Base-by-base conservation (phyloP, 768 basidiomycete species). In the Dictyophora rubrovolvata region DNA sequence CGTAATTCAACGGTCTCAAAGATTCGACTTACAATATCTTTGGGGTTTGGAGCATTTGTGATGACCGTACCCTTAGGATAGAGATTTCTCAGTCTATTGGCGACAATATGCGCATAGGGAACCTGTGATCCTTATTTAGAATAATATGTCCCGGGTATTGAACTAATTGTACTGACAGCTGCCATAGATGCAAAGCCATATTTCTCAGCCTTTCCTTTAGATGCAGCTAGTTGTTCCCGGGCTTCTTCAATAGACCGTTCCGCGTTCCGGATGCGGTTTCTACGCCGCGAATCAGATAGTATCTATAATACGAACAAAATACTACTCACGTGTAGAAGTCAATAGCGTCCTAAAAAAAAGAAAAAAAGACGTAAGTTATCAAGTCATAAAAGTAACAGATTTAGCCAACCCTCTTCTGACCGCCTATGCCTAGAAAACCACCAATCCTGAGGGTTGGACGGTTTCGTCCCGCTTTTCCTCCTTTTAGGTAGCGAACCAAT, bases 171-270 rank as follows among this genome's bases (percentile, higher is more conserved):
- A 52, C 57, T 53, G 2, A 91, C 85, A 0, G 89, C 83, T 49
- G 87, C 89, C 84, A 93, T 86, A 47, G 88, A 90, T 0, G 91
- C 92, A 69, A 95, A 94, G 1, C 92, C 92, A 71, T 93, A 93
- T 66, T 82, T 90, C 73, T 94, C 92, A 4, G 92, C 80, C 72
- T 83, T 91, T 63, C 79, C 57, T 53, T 59, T 23, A 5, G 57
- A 85, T 37, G 74, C 78, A 67, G 83, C 85, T 59, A 86, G 87
- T 63, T 86, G 79, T 21, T 73, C 73, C 9, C 94, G 85, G 63
- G 85, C 84, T 55, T 83, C 79, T 61, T 89, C 83, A 23, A 90
- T 85, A 0, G 84, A 81, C 22, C 75, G 75, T 68, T 94, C 89
- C 1, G 89, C 86, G 17, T 84, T 82, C 65, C 66, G 68, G 20